Conservation (phyloP, 202 grass and related monocot species). For the Alloteropsis angusta region DNA sequence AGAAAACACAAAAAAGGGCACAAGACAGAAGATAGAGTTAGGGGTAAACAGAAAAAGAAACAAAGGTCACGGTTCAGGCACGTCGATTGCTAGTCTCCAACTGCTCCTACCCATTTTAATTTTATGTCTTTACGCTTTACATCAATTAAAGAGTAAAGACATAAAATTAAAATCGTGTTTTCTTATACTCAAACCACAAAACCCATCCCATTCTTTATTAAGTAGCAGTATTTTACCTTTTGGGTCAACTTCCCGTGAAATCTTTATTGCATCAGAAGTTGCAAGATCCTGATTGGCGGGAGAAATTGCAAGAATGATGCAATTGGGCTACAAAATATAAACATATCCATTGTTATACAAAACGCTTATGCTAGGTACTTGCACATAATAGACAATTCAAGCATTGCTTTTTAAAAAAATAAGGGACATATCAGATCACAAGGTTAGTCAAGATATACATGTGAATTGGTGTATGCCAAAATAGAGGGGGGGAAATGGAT, state of each 20-base stretch:
- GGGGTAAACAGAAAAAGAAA: no score
- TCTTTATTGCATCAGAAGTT: conserved; percentile 96
- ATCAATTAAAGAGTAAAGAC: neutral
- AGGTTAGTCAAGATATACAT: neutral
- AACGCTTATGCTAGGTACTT: neutral
- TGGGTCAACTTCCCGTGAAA: conserved; percentile 84
- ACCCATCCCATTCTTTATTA: neutral
- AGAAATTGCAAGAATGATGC: conserved; percentile 88
- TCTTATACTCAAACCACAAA: neutral
- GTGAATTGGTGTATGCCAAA: neutral
- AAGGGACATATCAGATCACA: neutral
- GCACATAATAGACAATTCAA: neutral
- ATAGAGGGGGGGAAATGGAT: neutral
- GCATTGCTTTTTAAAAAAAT: neutral
- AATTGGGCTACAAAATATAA: conserved; percentile 64
- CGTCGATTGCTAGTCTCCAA: no score
- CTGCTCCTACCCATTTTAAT: no score
- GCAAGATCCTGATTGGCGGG: conserved; percentile 97
- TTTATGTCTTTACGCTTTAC: no score
- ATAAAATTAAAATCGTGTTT: conserved; percentile 9
- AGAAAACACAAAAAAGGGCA: no score
- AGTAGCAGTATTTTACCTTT: conserved; percentile 35
- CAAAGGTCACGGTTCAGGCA: no score
- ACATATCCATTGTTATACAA: neutral
- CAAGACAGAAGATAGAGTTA: no score